Evolutionary conservation across 495 filamentous ascomycete species (phyloP).

Genomic region (Aspergillus hancockii): DNA sequence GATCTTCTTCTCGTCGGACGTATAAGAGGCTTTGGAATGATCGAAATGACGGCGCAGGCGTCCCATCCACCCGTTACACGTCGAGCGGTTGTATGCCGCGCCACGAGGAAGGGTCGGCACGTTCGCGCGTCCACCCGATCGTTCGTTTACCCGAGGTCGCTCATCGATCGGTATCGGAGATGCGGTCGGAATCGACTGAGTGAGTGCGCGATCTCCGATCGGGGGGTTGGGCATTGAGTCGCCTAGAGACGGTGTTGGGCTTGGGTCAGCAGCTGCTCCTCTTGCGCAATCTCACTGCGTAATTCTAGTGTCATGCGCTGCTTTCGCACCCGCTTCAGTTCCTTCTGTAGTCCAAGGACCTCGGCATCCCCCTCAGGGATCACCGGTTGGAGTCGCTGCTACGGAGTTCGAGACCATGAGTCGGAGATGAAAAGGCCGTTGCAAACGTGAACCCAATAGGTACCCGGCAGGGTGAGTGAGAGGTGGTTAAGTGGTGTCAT

Average conservation of each 20-base stretch:
- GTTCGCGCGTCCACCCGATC: no score
- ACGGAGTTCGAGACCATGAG: no score
- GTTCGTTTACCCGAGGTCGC: no score
- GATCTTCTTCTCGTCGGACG: conserved; percentile 6
- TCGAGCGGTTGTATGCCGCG: no score
- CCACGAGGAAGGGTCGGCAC: no score
- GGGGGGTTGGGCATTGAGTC: not conserved
- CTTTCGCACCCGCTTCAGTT: conserved; percentile 8
- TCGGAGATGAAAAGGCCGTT: no score
- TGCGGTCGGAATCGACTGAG: no score
- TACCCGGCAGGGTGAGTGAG: no score
- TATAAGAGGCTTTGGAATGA: not conserved
- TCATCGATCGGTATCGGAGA: no score
- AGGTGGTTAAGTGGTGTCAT: no score
- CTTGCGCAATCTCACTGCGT: conserved; percentile 7
- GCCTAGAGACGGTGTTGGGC: not conserved
- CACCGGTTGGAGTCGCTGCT: no score
- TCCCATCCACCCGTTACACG: not conserved
- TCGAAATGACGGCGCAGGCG: conserved; percentile 2
- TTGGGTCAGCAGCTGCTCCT: conserved; percentile 8
- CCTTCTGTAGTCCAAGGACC: conserved; percentile 8
- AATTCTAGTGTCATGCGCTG: conserved; percentile 14
- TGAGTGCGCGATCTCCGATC: not conserved
- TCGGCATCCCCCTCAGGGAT: not conserved
- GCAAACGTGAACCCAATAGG: no score